These are phyloP conservation scores for Gnomoniopsis sp. DNA, from an alignment of 2,329 filamentous ascomycete genomes.

Conservation along the genomic window DNA sequence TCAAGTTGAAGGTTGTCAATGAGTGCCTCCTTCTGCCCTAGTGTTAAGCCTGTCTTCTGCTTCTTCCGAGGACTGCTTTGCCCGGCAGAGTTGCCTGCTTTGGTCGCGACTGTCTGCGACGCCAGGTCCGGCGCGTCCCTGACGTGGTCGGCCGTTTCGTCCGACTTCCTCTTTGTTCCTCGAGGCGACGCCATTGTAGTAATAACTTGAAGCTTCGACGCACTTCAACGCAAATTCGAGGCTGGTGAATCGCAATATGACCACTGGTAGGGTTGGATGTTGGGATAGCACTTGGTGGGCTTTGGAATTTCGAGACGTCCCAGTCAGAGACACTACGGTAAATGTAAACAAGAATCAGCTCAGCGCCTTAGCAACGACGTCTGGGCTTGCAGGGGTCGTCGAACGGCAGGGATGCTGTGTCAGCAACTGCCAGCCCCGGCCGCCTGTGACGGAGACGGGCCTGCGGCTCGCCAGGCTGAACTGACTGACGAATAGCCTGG, in stretches of 20 bases:
- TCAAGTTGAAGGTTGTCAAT: slow-evolving; percentile 89
- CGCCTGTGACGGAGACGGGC: slow-evolving; percentile 7
- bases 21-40: slow-evolving; percentile 77
- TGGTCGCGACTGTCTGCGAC: slow-evolving; percentile 30
- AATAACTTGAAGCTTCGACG: slow-evolving; percentile 18
- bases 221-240: not conserved
- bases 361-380: not conserved
- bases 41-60: slow-evolving; percentile 57
- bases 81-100: slow-evolving; percentile 33
- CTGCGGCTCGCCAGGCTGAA: slow-evolving; percentile 19
- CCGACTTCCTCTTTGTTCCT: slow-evolving; percentile 44
- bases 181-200: slow-evolving; percentile 46
- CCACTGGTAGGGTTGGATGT: not conserved
- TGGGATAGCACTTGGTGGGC: not conserved
- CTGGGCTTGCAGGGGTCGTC: not conserved
- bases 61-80: slow-evolving; percentile 61
- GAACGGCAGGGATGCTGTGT: not conserved
- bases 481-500: slow-evolving; percentile 18
- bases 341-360: not conserved
- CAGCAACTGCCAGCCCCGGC: slow-evolving; percentile 9
- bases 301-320: not conserved
- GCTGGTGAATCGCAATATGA: not conserved
- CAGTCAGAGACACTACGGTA: not conserved
- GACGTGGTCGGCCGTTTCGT: slow-evolving; percentile 25
- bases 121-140: slow-evolving; percentile 21